Percentiles rank a stretch among this genome's conserved stretches.
phyloP scores from a whole-genome alignment of 306 rosid genomes.

The Dalbergia oliveri region DNA sequence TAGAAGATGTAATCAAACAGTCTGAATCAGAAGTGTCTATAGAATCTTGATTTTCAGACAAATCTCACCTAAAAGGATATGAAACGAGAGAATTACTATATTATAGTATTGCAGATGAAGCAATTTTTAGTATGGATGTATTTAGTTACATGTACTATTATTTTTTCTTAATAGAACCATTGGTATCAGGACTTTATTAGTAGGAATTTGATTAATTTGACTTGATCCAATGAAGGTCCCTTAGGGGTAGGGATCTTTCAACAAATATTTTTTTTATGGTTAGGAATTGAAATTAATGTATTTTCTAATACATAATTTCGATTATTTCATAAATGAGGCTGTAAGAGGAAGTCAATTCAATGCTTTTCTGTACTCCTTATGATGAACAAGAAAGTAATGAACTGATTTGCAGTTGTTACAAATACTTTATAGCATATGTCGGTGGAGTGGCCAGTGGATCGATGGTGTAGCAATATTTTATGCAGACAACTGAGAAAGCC shows the following conservation, averaged over 20 bases:
- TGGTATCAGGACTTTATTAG: too few relatives aligned
- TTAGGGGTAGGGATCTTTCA: too few relatives aligned
- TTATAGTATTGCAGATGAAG: background rate
- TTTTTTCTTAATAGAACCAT: too few relatives aligned
- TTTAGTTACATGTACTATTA: background rate
- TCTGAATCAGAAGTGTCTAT: background rate
- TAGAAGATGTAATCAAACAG: background rate
- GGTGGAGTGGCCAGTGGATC: background rate
- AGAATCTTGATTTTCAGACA: background rate
- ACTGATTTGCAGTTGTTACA: background rate
- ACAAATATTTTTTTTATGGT: too few relatives aligned
- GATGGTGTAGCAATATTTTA: constrained; percentile 1
- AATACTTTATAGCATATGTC: background rate
- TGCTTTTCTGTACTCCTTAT: background rate
- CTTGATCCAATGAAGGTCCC: too few relatives aligned
- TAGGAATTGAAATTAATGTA: background rate
- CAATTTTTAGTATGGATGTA: background rate
- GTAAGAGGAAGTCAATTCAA: constrained; percentile 1
- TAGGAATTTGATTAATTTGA: too few relatives aligned
- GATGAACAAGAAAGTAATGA: constrained; percentile 11
- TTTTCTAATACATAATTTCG: background rate
- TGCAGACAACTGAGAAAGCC: background rate
- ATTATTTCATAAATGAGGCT: background rate
- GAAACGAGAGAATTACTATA: background rate
- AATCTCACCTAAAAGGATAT: background rate